phyloP scores from a whole-genome alignment of 108 stramenopile species.

The Nannochloropsis oceanica region DNA sequence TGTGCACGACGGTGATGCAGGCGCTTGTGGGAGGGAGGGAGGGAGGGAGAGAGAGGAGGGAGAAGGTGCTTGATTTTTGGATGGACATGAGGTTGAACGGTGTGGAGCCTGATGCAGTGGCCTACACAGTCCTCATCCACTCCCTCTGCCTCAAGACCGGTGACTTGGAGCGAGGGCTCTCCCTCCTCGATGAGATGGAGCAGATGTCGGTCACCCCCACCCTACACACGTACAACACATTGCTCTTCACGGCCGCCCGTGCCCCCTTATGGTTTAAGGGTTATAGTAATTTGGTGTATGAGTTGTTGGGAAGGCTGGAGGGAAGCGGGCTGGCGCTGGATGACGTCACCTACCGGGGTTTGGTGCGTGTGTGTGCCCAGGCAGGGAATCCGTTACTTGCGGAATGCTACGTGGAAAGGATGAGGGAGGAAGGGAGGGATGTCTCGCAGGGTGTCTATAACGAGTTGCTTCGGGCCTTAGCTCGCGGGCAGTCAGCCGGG shows the following conservation, averaged over 20 bases:
- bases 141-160: neutral
- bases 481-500: neutral
- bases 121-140: neutral
- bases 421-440: neutral
- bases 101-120: neutral
- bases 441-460: neutral
- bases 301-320: neutral
- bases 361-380: neutral
- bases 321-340: neutral
- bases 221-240: neutral
- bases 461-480: neutral
- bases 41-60: neutral
- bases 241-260: neutral
- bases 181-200: neutral
- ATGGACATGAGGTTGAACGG: neutral
- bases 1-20: neutral
- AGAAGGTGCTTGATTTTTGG: neutral
- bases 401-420: neutral
- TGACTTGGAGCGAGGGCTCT: neutral
- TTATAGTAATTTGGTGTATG: neutral
- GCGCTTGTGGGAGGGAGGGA: neutral
- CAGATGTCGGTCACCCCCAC: neutral
- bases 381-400: neutral
- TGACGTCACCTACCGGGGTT: neutral
- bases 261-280: neutral